Percentiles rank a stretch among this genome's conserved stretches.
These are phyloP conservation scores for Globisporangium nodosum DNA, from an alignment of 352 stramenopile species.

Conservation along the genomic window DNA sequence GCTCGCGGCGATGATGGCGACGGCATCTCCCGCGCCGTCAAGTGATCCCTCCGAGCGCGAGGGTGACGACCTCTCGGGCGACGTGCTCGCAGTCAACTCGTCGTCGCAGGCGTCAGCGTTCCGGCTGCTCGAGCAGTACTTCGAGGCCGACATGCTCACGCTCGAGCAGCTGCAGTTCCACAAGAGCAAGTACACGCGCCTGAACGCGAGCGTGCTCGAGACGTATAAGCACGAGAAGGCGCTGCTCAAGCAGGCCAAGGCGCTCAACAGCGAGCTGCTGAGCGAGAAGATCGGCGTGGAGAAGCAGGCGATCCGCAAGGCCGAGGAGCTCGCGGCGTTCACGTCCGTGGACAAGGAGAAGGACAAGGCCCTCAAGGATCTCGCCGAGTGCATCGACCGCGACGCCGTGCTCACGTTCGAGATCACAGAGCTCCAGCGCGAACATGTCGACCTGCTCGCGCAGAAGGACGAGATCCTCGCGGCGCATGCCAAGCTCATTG, in stretches of 20 bases:
- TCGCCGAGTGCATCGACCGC: conserved; percentile 69
- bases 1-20: background rate
- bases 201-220: conserved; percentile 63
- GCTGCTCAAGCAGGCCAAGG: conserved; percentile 75
- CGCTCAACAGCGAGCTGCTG: conserved; percentile 80
- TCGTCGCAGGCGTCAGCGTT: conserved; percentile 65
- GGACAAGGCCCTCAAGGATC: conserved; percentile 68
- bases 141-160: conserved; percentile 79
- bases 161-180: conserved; percentile 73
- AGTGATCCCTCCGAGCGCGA: background rate
- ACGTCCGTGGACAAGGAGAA: conserved; percentile 76
- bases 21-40: background rate
- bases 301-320: conserved; percentile 83
- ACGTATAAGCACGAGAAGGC: conserved; percentile 83
- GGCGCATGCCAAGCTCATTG: conserved; percentile 78
- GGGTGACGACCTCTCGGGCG: conserved; percentile 11
- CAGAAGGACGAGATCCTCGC: conserved; percentile 72
- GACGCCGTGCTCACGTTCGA: conserved; percentile 85
- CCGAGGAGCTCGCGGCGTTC: conserved; percentile 70
- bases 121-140: conserved; percentile 78
- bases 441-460: conserved; percentile 62
- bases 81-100: conserved; percentile 31
- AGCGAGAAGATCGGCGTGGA: conserved; percentile 83
- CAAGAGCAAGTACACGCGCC: conserved; percentile 73
- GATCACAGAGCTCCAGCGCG: conserved; percentile 80